Percentiles rank a stretch among this genome's conserved stretches.
Conservation (phyloP, 441 rosid genomes). For the Brassica balearica region DNA sequence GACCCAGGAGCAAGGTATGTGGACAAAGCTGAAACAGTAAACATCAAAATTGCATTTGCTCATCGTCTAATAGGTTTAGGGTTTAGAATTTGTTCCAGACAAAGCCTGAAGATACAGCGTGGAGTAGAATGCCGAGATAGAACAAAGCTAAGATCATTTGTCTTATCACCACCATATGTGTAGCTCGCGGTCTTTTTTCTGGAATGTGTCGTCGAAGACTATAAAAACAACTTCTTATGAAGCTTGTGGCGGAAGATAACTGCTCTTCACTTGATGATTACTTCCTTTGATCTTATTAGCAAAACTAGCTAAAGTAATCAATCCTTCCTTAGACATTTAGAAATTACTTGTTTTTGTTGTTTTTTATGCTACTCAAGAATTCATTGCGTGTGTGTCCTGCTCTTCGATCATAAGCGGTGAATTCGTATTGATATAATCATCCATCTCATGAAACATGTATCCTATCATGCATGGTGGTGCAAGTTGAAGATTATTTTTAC, state of each 20-base stretch:
- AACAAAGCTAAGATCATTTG: conserved; percentile 61
- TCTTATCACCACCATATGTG: neutral
- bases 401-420: too few species aligned
- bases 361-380: too few species aligned
- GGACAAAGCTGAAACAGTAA: conserved; percentile 10
- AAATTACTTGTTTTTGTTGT: too few species aligned
- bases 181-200: neutral
- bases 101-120: conserved; percentile 58
- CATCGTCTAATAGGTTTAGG: neutral
- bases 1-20: conserved; percentile 67
- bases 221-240: neutral
- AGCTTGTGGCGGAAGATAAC: conserved; percentile 21
- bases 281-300: too few species aligned
- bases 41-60: conserved; percentile 12
- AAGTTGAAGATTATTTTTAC: conserved; percentile 2
- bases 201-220: neutral
- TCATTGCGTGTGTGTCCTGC: too few species aligned
- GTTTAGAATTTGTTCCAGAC: conserved; percentile 52
- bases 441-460: neutral
- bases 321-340: too few species aligned
- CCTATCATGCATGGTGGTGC: conserved; percentile 10
- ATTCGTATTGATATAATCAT: neutral
- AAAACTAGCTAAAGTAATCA: too few species aligned
- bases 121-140: conserved; percentile 63
- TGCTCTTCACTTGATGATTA: too few species aligned